These are phyloP conservation scores for Fusarium abutilonis DNA, from an alignment of 2,329 filamentous ascomycete species.

Conservation along the genomic window DNA sequence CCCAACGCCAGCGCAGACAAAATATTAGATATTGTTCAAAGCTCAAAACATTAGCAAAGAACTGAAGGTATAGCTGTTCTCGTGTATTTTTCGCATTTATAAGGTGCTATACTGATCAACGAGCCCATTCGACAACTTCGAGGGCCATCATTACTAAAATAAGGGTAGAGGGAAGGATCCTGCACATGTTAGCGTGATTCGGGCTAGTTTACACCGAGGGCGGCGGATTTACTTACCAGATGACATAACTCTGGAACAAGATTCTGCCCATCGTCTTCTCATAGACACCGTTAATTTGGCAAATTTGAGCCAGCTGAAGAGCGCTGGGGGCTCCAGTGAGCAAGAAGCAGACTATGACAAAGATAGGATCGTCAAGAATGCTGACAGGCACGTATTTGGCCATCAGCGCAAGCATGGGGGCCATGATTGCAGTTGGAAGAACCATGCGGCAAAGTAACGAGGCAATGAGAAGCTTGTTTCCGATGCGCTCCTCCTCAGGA, in stretches of 20 bases:
- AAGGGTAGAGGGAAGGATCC: conserved; percentile 93
- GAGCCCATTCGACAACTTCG: conserved; percentile 91
- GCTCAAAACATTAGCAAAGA: neutral
- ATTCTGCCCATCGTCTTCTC: conserved; percentile 93
- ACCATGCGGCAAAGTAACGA: conserved; percentile 91
- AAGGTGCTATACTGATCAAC: conserved; percentile 22
- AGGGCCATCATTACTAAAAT: conserved; percentile 90
- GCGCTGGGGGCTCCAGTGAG: conserved; percentile 94
- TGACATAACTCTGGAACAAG: conserved; percentile 87
- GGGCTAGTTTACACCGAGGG: conserved; percentile 17
- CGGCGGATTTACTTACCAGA: conserved; percentile 76
- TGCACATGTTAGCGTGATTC: conserved; percentile 52
- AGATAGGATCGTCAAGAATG: conserved; percentile 97
- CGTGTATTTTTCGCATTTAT: conserved; percentile 2
- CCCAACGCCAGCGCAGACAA: conserved; percentile 22
- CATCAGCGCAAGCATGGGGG: conserved; percentile 83
- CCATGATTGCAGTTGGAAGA: conserved; percentile 90
- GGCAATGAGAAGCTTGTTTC: conserved; percentile 83
- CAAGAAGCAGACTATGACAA: conserved; percentile 96
- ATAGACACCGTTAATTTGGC: conserved; percentile 96
- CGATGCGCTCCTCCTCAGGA: conserved; percentile 74
- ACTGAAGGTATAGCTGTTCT: neutral
- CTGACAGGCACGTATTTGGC: conserved; percentile 93
- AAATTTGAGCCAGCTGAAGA: conserved; percentile 95
- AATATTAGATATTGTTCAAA: neutral